Percentiles rank a stretch among this genome's conserved stretches.
These are phyloP conservation scores for Scedosporium aurantiacum DNA, from an alignment of 2,329 filamentous ascomycete genomes.

Conservation along the genomic window DNA sequence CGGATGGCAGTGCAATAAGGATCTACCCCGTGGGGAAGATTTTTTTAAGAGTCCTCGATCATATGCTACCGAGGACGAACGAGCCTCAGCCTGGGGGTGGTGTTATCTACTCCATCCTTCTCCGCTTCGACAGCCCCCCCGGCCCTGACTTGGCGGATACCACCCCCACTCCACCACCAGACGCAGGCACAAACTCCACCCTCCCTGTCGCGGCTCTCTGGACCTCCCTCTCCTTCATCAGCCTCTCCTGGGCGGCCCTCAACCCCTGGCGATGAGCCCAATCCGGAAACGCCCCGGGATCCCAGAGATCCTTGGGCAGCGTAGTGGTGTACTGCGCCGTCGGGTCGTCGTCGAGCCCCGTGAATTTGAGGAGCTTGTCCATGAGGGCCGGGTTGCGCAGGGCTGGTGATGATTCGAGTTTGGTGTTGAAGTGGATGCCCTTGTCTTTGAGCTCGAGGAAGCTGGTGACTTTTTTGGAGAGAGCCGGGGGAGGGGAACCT, in stretches of 20 bases:
- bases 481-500: conserved; percentile 38
- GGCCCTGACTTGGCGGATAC: conserved; percentile 12
- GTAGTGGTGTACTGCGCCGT: conserved; percentile 57
- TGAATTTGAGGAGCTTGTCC: conserved; percentile 63
- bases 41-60: background rate
- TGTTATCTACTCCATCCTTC: conserved; percentile 22
- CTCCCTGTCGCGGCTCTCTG: conserved; percentile 29
- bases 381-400: conserved; percentile 62
- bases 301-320: conserved; percentile 43
- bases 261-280: conserved; percentile 38
- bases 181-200: conserved; percentile 38
- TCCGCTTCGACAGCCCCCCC: conserved; percentile 16
- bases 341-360: conserved; percentile 25
- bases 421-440: conserved; percentile 68
- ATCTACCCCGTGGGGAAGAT: background rate
- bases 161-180: background rate
- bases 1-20: background rate
- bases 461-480: conserved; percentile 58
- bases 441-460: conserved; percentile 70
- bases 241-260: conserved; percentile 34
- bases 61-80: background rate
- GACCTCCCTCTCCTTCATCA: conserved; percentile 32
- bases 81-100: background rate
- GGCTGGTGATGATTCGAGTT: conserved; percentile 54
- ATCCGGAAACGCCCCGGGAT: conserved; percentile 43